Percentiles rank a stretch among this genome's conserved stretches.
phyloP scores from a whole-genome alignment of 2,329 filamentous ascomycete species.

The Penicillium glabrum region DNA sequence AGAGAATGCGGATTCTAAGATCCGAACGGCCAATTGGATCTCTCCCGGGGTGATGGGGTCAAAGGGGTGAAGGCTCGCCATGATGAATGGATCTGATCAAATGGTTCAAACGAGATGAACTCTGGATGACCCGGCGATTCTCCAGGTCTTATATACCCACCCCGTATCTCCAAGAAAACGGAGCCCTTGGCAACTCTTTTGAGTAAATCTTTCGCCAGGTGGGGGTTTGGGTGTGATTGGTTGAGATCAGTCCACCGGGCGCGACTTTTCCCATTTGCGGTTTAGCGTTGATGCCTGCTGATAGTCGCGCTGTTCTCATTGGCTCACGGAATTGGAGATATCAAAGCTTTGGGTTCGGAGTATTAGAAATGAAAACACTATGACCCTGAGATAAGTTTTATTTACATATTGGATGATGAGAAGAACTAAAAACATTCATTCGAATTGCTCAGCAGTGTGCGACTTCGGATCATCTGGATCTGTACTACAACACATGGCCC shows the following conservation, averaged over 20 bases:
- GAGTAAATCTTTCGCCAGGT: slow-evolving; percentile 19
- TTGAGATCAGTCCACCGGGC: slow-evolving; percentile 4
- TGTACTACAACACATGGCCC: too few species aligned
- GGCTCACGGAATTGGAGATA: neutral
- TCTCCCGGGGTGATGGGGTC: slow-evolving; percentile 42
- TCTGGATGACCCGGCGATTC: neutral
- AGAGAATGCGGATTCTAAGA: slow-evolving; percentile 39
- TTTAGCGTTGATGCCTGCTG: slow-evolving; percentile 11
- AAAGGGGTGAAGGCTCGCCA: slow-evolving; percentile 38
- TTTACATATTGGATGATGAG: too few species aligned
- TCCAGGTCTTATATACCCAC: slow-evolving; percentile 5
- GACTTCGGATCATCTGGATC: too few species aligned
- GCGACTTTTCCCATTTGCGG: slow-evolving; percentile 15
- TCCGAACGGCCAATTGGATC: slow-evolving; percentile 40
- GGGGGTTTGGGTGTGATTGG: slow-evolving; percentile 13
- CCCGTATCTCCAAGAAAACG: neutral
- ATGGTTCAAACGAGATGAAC: neutral
- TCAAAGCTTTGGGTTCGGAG: neutral
- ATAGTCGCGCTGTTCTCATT: neutral
- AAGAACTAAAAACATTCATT: too few species aligned
- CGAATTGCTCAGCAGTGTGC: too few species aligned
- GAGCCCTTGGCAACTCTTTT: slow-evolving; percentile 4
- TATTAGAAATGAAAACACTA: neutral
- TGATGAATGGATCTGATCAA: slow-evolving; percentile 7
- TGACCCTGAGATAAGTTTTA: too few species aligned